Evolutionary conservation across 108 stramenopile genomes (phyloP).

Genomic region (Ochromonas danica): DNA sequence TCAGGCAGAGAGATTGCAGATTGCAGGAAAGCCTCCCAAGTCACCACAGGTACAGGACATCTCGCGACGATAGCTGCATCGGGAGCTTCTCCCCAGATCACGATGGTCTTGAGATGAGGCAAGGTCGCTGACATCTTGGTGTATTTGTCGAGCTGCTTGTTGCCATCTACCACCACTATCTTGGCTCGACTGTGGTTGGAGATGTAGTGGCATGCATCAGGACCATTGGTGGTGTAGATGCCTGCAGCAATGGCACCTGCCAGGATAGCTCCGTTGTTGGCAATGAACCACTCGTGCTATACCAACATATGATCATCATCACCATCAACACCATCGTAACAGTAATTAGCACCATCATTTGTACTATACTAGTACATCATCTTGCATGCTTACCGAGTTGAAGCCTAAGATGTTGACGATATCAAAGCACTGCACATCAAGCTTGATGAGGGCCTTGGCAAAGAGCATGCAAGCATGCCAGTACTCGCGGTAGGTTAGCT

Average conservation of each 20-base stretch:
- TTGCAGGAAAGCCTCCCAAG: slow-evolving; percentile 1
- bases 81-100: slow-evolving; percentile 54
- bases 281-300: slow-evolving; percentile 60
- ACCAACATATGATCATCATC: slow-evolving; percentile 3
- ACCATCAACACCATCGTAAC: slow-evolving; percentile 18
- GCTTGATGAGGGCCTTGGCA: slow-evolving; percentile 63
- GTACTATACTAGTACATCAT: slow-evolving; percentile 18
- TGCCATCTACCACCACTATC: slow-evolving; percentile 66
- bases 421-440: slow-evolving; percentile 64
- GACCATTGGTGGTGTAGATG: slow-evolving; percentile 69
- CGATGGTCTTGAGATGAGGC: slow-evolving; percentile 63
- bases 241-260: slow-evolving; percentile 69
- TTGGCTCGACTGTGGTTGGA: slow-evolving; percentile 63
- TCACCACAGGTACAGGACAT: neutral
- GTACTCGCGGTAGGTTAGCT: slow-evolving; percentile 17
- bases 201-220: slow-evolving; percentile 68
- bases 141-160: slow-evolving; percentile 66
- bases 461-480: slow-evolving; percentile 41
- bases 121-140: slow-evolving; percentile 47
- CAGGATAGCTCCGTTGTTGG: slow-evolving; percentile 63
- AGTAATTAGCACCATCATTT: slow-evolving; percentile 18
- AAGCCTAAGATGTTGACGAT: slow-evolving; percentile 71
- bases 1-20: neutral
- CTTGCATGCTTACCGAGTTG: slow-evolving; percentile 49
- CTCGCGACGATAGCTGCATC: slow-evolving; percentile 21